These are phyloP conservation scores for Candida sojae DNA, from an alignment of 1,139 yeast species.

Conservation along the genomic window DNA sequence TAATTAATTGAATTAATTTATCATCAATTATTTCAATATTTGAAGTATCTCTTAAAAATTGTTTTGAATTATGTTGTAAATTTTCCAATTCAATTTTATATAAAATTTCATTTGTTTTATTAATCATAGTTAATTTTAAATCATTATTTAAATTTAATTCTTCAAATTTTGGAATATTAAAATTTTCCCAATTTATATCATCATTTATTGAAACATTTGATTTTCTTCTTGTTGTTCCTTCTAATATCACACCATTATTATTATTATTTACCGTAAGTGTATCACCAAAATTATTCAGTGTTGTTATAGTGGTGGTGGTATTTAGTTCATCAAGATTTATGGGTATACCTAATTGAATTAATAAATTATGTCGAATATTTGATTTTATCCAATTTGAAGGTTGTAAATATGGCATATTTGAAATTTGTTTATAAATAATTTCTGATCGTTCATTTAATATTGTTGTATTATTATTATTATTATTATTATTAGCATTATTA, in stretches of 20 bases:
- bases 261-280: too few species aligned
- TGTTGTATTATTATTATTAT: not conserved
- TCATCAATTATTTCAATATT: slow-evolving; percentile 20
- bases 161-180: slow-evolving; percentile 29
- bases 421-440: slow-evolving; percentile 34
- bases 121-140: slow-evolving; percentile 19
- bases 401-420: slow-evolving; percentile 42
- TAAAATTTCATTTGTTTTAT: slow-evolving; percentile 26
- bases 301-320: not conserved
- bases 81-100: slow-evolving; percentile 38
- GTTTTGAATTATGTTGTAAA: slow-evolving; percentile 32
- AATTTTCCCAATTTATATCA: slow-evolving; percentile 35
- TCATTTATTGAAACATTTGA: slow-evolving; percentile 28
- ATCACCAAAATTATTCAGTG: not conserved
- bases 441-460: slow-evolving; percentile 29
- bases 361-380: slow-evolving; percentile 55
- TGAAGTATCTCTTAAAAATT: slow-evolving; percentile 2
- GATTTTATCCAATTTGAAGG: slow-evolving; percentile 63
- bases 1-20: slow-evolving; percentile 30
- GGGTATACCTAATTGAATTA: slow-evolving; percentile 61
- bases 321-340: slow-evolving; percentile 54
- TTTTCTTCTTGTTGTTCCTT: slow-evolving; percentile 13
- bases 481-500: too few species aligned
- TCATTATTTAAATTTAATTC: slow-evolving; percentile 23
- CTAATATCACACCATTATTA: not conserved